phyloP scores from a whole-genome alignment of 23 red algal genomes.

The Gracilaria domingensis region DNA sequence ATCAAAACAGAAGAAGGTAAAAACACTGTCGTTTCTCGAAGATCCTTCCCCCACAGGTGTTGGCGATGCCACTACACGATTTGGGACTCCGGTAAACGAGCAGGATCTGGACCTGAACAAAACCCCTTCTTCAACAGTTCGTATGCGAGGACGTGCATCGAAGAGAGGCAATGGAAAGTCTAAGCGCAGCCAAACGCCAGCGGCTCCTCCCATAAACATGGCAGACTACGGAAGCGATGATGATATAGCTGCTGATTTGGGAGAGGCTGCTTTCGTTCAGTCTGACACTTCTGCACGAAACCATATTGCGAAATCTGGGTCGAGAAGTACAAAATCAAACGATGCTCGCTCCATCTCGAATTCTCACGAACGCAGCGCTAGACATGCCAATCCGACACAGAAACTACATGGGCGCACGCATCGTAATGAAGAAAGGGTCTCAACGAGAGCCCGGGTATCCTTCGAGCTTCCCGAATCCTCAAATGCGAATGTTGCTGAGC shows the following conservation, averaged over 20 bases:
- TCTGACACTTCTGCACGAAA: background rate
- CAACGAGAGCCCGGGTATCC: background rate
- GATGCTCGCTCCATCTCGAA: background rate
- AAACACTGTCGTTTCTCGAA: constrained; percentile 8
- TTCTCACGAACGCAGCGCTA: background rate
- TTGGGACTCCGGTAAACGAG: background rate
- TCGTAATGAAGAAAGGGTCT: background rate
- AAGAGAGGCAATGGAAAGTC: background rate
- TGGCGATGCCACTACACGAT: background rate
- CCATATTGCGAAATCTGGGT: background rate
- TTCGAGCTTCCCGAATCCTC: background rate
- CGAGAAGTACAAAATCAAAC: background rate
- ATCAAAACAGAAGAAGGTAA: background rate
- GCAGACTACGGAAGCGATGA: constrained; percentile 28
- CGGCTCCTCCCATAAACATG: constrained; percentile 7
- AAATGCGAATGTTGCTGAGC: too few species aligned
- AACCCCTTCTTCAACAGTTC: background rate
- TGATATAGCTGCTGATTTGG: constrained; percentile 13
- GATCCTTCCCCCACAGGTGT: constrained; percentile 12
- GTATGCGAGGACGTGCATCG: background rate
- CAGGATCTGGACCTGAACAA: background rate
- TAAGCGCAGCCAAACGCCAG: constrained; percentile 19
- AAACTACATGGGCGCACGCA: background rate
- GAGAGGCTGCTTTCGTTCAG: background rate
- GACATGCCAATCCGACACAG: background rate